Conservation (phyloP, 2,329 filamentous ascomycete genomes). For the Emergomyces orientalis region DNA sequence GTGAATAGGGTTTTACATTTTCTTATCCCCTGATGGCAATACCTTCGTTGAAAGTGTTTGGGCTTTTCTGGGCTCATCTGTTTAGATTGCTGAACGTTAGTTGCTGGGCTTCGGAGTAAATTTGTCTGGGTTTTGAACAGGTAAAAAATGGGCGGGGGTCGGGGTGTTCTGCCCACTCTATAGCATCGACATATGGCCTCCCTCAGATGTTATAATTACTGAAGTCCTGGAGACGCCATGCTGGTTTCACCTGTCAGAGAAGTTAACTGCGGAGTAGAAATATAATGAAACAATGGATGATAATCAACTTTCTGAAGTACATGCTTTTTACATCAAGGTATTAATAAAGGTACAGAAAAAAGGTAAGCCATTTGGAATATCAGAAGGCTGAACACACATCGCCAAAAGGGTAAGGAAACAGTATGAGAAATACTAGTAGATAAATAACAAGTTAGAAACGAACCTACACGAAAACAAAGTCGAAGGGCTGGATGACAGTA, state of each 20-base stretch:
- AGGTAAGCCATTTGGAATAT: not conserved
- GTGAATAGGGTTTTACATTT: too few species aligned
- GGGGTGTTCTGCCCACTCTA: too few species aligned
- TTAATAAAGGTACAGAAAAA: not conserved
- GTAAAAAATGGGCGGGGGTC: too few species aligned
- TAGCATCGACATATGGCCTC: not conserved
- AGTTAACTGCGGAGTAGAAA: not conserved
- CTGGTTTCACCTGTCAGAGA: not conserved
- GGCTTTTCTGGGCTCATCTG: not conserved
- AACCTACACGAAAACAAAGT: not conserved
- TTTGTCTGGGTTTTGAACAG: too few species aligned
- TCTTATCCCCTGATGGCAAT: too few species aligned
- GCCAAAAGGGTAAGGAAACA: not conserved
- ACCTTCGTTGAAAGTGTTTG: not conserved
- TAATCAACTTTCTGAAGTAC: not conserved
- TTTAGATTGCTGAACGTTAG: too few species aligned
- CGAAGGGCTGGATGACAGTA: not conserved
- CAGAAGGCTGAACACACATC: not conserved
- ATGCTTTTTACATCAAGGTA: not conserved
- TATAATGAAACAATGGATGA: not conserved
- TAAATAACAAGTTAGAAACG: conserved; percentile 5
- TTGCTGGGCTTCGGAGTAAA: too few species aligned
- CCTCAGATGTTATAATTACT: not conserved
- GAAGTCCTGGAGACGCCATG: not conserved
- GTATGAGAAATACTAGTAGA: not conserved